Base-by-base conservation (phyloP, 306 rosid genomes). In the Trichosanthes truncata region DNA sequence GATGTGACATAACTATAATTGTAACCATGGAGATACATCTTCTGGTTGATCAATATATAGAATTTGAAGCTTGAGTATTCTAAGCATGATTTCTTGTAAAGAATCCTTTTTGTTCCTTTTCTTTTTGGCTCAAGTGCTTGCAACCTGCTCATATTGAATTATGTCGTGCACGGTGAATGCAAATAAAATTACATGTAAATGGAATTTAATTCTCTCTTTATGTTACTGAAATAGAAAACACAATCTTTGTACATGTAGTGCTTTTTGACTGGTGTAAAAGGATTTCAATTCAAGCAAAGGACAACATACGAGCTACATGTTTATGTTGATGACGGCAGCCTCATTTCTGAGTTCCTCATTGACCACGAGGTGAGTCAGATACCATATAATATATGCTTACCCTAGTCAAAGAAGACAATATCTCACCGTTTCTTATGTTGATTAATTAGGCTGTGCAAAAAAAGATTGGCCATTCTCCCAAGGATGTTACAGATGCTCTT, bases 291-390 rank as follows among this genome's bases (percentile, higher is more conserved):
- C 81, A 90, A 78, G 86, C 79, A 41, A 67, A 82, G 92, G 85
- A 60, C 85, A 79, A 83, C 88, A 43, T 95, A 88, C 52, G 95
- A 95, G 56, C 98, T 95, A 79, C 89, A 41, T 81, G 97, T 77
- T 45, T 92, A 88, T 82, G 87, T 95, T 53, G 98, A 95, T 75
- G 98, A 95, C 63, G 98, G 98, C 43, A 90, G 97, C 81, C 93
- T 95, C 85, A 95, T 95, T 76, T 81, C 90, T 36, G 97, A 92
- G 90, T 84, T 92, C 62, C 82, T 87, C 71, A 85, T 95, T 51
- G 88, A 90, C 85, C 97, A 89, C 57, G 82, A 91, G 23, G 98
- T 95, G 88, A 89, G 97, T 84, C 48, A 48, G 75, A 76, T 72
- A 52, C 69, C 74, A 35, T 71, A 49, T 17, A 73, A 7, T 46